Conservation (phyloP, 2,329 filamentous ascomycete genomes). For the Aspergillus floridensis region DNA sequence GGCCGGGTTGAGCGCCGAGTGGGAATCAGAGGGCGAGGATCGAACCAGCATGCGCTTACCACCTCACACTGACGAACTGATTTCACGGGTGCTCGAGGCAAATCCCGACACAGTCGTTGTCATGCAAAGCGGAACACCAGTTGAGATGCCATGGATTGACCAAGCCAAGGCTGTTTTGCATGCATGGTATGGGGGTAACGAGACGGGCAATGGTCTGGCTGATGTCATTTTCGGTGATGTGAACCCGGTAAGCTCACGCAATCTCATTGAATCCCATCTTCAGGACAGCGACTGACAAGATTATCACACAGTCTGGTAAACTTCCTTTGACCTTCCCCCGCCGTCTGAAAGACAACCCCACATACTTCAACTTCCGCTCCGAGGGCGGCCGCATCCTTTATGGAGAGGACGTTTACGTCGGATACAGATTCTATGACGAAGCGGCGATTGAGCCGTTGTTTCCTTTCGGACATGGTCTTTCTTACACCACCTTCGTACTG, state of each 20-base stretch:
- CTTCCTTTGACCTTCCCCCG: conserved; percentile 52
- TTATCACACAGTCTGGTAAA: conserved; percentile 55
- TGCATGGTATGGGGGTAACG: conserved; percentile 78
- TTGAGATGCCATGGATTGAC: conserved; percentile 45
- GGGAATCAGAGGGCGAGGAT: conserved; percentile 70
- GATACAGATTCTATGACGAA: conserved; percentile 75
- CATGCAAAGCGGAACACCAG: conserved; percentile 69
- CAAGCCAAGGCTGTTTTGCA: conserved; percentile 59
- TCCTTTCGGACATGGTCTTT: conserved; percentile 73
- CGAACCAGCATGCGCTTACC: conserved; percentile 46
- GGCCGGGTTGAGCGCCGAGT: conserved; percentile 56
- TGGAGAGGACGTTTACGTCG: conserved; percentile 74
- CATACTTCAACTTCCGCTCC: conserved; percentile 67
- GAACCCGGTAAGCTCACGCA: conserved; percentile 50
- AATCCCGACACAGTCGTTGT: conserved; percentile 69
- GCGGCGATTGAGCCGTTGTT: conserved; percentile 62
- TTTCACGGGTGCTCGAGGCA: conserved; percentile 59
- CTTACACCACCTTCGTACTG: conserved; percentile 66
- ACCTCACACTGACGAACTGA: conserved; percentile 51
- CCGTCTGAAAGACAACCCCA: conserved; percentile 43
- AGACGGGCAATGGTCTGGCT: conserved; percentile 73
- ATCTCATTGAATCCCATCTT: neutral
- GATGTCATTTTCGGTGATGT: conserved; percentile 69
- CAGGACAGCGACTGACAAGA: neutral
- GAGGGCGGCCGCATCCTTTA: conserved; percentile 69